Evolutionary conservation across 1,284 basidiomycete genomes (phyloP).

Genomic region (Porodaedalea pini): DNA sequence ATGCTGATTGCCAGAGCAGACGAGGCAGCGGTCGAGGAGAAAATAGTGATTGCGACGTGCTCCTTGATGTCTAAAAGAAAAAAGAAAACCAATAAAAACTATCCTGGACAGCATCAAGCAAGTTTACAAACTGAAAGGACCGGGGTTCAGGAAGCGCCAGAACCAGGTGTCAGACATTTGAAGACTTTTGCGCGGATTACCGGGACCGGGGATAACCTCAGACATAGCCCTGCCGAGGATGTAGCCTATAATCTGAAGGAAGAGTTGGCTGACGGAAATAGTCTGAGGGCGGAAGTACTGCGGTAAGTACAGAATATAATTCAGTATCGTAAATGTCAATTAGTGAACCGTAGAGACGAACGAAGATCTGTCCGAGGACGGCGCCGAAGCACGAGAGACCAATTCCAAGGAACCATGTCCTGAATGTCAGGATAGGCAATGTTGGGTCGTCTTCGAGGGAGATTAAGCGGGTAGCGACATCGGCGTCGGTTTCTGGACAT

Average conservation of each 20-base stretch:
- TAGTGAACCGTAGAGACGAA: slow-evolving; percentile 28
- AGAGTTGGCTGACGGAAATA: slow-evolving; percentile 52
- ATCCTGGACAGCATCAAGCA: not conserved
- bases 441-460: slow-evolving; percentile 57
- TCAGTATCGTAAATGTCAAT: not conserved
- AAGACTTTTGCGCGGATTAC: slow-evolving; percentile 29
- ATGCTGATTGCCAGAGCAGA: slow-evolving; percentile 45
- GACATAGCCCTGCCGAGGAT: slow-evolving; percentile 41
- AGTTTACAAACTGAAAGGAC: slow-evolving; percentile 44
- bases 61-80: slow-evolving; percentile 49
- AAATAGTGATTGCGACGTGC: slow-evolving; percentile 58
- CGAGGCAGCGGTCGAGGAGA: slow-evolving; percentile 48
- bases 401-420: slow-evolving; percentile 45
- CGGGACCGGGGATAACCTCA: slow-evolving; percentile 46
- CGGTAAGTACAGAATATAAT: not conserved
- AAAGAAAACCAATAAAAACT: no score
- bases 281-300: slow-evolving; percentile 44
- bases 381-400: slow-evolving; percentile 53
- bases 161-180: slow-evolving; percentile 39
- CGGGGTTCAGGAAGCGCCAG: slow-evolving; percentile 54
- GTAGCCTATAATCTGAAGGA: slow-evolving; percentile 52
- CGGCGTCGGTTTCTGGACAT: slow-evolving; percentile 39
- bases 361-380: slow-evolving; percentile 56
- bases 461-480: slow-evolving; percentile 47
- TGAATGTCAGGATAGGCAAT: slow-evolving; percentile 46